Evolutionary conservation across 148 eudicot genomes (phyloP), one percentile per base, ranked within the genome.

Genomic region (Beta vulgaris): DNA sequence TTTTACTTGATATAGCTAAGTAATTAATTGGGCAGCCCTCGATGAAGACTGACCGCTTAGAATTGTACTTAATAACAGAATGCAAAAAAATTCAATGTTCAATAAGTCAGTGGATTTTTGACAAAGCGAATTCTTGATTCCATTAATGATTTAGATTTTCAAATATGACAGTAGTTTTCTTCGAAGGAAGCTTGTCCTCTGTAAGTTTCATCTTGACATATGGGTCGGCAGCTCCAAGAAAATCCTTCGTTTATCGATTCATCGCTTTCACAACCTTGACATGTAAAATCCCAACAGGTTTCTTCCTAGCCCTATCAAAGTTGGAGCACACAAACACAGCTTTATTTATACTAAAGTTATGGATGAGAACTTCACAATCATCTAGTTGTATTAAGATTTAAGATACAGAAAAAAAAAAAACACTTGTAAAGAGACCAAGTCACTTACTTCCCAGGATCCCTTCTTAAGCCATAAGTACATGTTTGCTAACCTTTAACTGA

Each of bases 381-480:
- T 8, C n/a, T 46, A 68, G 28, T 14, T 19, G 68, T 53, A 43
- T 42, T 13, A 49, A 49, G 72, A 35, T 14, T 11, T 43, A n/a
- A n/a, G 34, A 51, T 54, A 14, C n/a, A 51, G 35, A 74, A 31
- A 37, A 58, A 43, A 21, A 40, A 46, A 67, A 54, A 71, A 14
- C n/a, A 35, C 7, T 12, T 21, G 28, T 21, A 6, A 32, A 6
- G 23, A 32, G 25, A 34, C 29, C 37, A 2, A 28, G 59, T 26
- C 62, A 78, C 89, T 76, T 82, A 90, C 98, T 88, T 85, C 73
- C 87, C 34, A 57, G 96, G 88, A 86, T 92, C 98, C 89, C 73
- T 79, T 40, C 77, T 92, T 92, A 60, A 96, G 98, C 98, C 98
- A 92, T 64, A 90, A 76, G 72, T 88, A 92, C 98, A 92, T 92